Percentiles rank a stretch among this genome's conserved stretches.
These are phyloP conservation scores for Tanacetum coccineum DNA, from an alignment of 129 eudicot genomes.

Conservation along the genomic window DNA sequence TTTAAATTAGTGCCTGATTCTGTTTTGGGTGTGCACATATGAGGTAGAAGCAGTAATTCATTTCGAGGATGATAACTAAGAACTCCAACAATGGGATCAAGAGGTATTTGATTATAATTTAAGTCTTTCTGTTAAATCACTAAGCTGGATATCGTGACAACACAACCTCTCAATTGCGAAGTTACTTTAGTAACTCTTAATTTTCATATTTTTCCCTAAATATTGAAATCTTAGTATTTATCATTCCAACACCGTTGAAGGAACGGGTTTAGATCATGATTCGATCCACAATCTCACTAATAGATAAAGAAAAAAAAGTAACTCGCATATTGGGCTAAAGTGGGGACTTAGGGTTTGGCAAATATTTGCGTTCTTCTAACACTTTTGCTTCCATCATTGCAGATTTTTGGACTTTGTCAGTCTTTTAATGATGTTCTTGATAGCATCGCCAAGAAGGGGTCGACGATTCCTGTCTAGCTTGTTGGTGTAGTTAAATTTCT, in stretches of 20 bases:
- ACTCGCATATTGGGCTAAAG: background rate
- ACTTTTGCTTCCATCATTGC: slow-evolving; percentile 26
- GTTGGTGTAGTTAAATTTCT: background rate
- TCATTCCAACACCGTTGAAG: no score
- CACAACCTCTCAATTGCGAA: no score
- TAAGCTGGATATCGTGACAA: no score
- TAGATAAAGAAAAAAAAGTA: background rate
- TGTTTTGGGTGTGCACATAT: slow-evolving; percentile 18
- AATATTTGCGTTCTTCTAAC: no score
- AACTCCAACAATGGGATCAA: slow-evolving; percentile 97
- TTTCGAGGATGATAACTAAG: slow-evolving; percentile 97
- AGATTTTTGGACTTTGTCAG: slow-evolving; percentile 99
- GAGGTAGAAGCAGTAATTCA: slow-evolving; percentile 97
- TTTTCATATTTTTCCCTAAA: no score
- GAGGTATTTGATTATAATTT: slow-evolving; percentile 46
- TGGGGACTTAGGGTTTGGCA: background rate
- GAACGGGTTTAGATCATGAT: no score
- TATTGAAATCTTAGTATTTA: no score
- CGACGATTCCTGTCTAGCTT: slow-evolving; percentile 68
- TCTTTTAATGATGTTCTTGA: slow-evolving; percentile 88
- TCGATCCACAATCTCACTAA: no score
- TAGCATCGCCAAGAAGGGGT: slow-evolving; percentile 94
- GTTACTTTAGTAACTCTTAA: no score
- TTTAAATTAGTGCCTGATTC: background rate
- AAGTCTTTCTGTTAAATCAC: no score